phyloP scores from a whole-genome alignment of 1,284 basidiomycete genomes.

The Tetrapyrgos nigripes region DNA sequence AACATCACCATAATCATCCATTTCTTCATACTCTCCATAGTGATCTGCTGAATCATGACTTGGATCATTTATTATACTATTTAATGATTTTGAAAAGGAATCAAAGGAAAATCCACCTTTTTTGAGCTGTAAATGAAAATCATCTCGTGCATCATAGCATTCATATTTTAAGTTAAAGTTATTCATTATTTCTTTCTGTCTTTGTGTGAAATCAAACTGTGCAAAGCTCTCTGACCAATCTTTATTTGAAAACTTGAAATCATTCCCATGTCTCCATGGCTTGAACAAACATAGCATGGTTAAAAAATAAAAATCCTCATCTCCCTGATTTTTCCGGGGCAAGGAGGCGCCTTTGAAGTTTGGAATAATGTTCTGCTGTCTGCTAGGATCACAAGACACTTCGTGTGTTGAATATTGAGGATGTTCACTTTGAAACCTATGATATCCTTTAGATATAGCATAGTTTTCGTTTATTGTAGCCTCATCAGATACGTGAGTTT shows the following conservation, averaged over 20 bases:
- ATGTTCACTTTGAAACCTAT: too few relatives aligned
- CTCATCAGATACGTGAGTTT: too few relatives aligned
- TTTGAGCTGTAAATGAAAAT: slow-evolving; percentile 22
- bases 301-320: background rate
- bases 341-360: too few relatives aligned
- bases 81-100: background rate
- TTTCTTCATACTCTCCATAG: background rate
- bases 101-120: too few relatives aligned
- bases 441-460: too few relatives aligned
- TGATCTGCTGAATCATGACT: too few relatives aligned
- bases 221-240: slow-evolving; percentile 24
- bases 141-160: slow-evolving; percentile 31
- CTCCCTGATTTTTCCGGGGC: too few relatives aligned
- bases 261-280: slow-evolving; percentile 25
- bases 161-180: slow-evolving; percentile 34
- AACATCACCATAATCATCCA: background rate
- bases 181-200: slow-evolving; percentile 17
- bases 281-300: slow-evolving; percentile 35
- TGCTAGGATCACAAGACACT: too few relatives aligned
- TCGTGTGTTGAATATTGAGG: too few relatives aligned
- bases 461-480: too few relatives aligned
- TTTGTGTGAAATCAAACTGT: slow-evolving; percentile 10
- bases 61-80: background rate
- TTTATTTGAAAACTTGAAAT: slow-evolving; percentile 10
- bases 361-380: too few relatives aligned